phyloP scores from a whole-genome alignment of 331 rosid genomes.

The Dryas integrifolia region DNA sequence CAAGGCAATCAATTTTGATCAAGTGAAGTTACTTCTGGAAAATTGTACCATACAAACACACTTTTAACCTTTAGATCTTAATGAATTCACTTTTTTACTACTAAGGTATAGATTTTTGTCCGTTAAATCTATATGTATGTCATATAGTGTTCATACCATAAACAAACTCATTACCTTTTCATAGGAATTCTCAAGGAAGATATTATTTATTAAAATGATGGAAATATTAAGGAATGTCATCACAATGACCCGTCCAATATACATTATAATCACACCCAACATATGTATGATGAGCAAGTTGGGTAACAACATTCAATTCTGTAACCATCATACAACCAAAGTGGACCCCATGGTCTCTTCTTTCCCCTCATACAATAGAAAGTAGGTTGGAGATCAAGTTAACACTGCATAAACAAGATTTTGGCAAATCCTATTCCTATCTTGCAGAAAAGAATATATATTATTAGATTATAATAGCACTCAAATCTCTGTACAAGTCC shows the following conservation, averaged over 20 bases:
- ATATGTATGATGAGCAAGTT: constrained; percentile 24
- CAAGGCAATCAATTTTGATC: too few species aligned
- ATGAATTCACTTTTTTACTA: too few species aligned
- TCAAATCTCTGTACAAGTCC: background rate
- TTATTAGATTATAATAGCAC: background rate
- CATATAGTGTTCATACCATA: too few species aligned
- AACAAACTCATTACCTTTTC: too few species aligned
- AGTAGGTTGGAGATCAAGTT: constrained; percentile 22
- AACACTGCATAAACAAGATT: constrained; percentile 23
- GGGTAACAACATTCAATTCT: constrained; percentile 47
- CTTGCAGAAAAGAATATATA: background rate
- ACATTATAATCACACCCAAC: background rate
- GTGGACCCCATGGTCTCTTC: constrained; percentile 48
- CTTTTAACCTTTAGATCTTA: too few species aligned
- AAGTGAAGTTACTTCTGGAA: too few species aligned
- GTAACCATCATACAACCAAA: constrained; percentile 38
- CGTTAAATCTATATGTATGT: too few species aligned
- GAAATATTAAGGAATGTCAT: constrained; percentile 12
- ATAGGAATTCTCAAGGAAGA: background rate
- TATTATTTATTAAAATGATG: background rate
- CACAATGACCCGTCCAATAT: constrained; percentile 14
- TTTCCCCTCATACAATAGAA: constrained; percentile 31
- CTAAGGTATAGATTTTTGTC: too few species aligned
- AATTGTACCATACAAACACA: too few species aligned
- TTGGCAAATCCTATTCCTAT: constrained; percentile 11